Percentiles rank a stretch among this genome's conserved stretches.
These are phyloP conservation scores for Phalaenopsis equestris DNA, from an alignment of 106 monocot genomes.

Conservation along the genomic window DNA sequence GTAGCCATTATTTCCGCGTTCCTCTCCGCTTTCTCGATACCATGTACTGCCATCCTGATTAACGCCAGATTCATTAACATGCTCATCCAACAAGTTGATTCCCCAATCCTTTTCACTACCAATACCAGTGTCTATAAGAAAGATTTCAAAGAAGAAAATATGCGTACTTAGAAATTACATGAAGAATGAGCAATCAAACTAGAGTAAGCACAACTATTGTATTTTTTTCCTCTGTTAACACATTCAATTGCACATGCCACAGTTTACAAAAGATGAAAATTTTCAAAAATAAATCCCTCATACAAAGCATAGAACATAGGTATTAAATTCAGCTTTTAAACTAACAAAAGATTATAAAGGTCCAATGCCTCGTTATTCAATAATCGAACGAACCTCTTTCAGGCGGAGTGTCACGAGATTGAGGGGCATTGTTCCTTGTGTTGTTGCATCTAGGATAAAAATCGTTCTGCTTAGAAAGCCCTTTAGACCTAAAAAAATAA, in stretches of 20 bases:
- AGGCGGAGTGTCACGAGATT: constrained; percentile 88
- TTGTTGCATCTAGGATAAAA: constrained; percentile 78
- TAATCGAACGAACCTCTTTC: constrained; percentile 63
- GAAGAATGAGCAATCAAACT: not conserved
- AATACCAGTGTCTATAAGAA: constrained; percentile 94
- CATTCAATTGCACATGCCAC: not conserved
- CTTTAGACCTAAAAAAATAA: constrained; percentile 35
- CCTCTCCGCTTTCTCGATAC: constrained; percentile 92
- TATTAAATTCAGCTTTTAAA: not conserved
- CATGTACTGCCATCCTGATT: constrained; percentile 98
- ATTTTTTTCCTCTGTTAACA: not conserved
- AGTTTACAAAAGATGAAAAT: not conserved
- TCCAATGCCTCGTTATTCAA: not conserved
- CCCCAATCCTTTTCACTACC: constrained; percentile 99
- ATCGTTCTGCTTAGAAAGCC: constrained; percentile 49
- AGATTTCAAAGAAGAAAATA: constrained; percentile 37
- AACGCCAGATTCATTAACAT: constrained; percentile 65
- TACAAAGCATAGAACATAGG: not conserved
- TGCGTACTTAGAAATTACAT: constrained; percentile 27
- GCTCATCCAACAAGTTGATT: constrained; percentile 81
- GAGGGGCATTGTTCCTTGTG: constrained; percentile 52
- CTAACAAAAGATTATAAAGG: not conserved
- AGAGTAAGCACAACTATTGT: not conserved
- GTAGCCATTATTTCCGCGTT: constrained; percentile 77
- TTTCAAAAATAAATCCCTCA: constrained; percentile 1